Evolutionary conservation across 2,329 filamentous ascomycete genomes (phyloP).

Genomic region (Fusarium xylarioides): DNA sequence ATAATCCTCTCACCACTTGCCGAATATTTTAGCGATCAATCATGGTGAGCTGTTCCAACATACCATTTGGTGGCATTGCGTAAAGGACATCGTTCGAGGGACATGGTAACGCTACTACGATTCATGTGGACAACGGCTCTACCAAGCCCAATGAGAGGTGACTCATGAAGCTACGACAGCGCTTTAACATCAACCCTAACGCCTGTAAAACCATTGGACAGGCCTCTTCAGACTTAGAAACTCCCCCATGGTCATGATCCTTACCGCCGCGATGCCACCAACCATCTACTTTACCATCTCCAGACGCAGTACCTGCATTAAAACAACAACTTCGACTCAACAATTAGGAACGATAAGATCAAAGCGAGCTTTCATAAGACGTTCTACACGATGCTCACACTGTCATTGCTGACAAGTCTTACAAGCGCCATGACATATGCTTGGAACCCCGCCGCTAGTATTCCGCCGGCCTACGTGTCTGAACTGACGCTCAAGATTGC

Average conservation of each 20-base stretch:
- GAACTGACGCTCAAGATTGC: not conserved
- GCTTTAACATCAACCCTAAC: not conserved
- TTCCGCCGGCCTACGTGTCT: not conserved
- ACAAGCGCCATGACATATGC: not conserved
- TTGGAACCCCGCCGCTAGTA: not conserved
- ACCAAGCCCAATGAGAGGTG: not conserved
- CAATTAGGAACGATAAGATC: not conserved
- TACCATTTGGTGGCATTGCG: not conserved
- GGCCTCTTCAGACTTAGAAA: rapidly evolving
- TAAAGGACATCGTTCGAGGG: not conserved
- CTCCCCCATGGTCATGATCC: not conserved
- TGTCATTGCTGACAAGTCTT: not conserved
- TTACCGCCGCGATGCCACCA: not conserved
- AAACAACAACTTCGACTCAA: not conserved
- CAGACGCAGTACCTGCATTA: not conserved
- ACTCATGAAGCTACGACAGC: not conserved
- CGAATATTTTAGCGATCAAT: not conserved
- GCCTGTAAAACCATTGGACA: not conserved
- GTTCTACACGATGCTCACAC: not conserved
- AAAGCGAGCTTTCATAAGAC: not conserved
- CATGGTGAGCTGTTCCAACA: not conserved
- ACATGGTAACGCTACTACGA: rapidly evolving
- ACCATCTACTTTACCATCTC: not conserved
- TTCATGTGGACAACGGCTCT: rapidly evolving
- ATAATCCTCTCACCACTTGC: not conserved